Base-by-base conservation (phyloP, 2,329 filamentous ascomycete species). In the Torrubiella hemipterigena region DNA sequence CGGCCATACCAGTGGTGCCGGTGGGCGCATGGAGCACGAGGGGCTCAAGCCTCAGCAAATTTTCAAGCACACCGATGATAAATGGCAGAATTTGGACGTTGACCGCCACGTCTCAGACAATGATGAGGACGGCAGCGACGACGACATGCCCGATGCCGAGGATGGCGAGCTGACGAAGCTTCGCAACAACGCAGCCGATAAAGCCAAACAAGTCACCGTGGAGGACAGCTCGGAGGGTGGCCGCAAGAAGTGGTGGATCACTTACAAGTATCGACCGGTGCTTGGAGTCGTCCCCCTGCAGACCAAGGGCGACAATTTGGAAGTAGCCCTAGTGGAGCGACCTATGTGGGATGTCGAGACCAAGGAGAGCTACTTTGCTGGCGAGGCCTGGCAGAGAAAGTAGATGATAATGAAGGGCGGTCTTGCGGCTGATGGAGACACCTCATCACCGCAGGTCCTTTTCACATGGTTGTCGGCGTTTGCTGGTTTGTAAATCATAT, bases 251-350 rank as follows among this genome's bases (percentile, higher is more conserved):
- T 70, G 61, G 59, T 96, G 86, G 84, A 74, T 78, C 50, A 93
- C 87, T 5, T 86, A 81, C 65, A 93, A 93, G 56, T 98, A 96
- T 57, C 72, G 87, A 36, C 83, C 87, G n/a, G 86, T 98, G 44
- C 64, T 98, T 38, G 91, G 87, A 32, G 58, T 77, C 22, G 67
- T 73, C 21, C 61, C 63, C 26, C 54, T 68, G 39, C 50, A 48
- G 32, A 44, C 41, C 14, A 52, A 58, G 17, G 50, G 51, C 42
- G 37, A 54, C 43, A 54, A 61, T 9, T 57, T 81, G 5, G 91
- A 98, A 56, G 81, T 95, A 28, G 87, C 85, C 3, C 63, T 96
- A 31, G 76, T 96, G 11, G 89, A 96, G 63, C 66, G 87, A 46
- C 87, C 89, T 14, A 67, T 77, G 43, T 91, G 81, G 75, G 83